A percentile compares a stretch with the other conserved stretches of the same genome.
Conservation (phyloP, 768 basidiomycete species). For the Suillus sp. region DNA sequence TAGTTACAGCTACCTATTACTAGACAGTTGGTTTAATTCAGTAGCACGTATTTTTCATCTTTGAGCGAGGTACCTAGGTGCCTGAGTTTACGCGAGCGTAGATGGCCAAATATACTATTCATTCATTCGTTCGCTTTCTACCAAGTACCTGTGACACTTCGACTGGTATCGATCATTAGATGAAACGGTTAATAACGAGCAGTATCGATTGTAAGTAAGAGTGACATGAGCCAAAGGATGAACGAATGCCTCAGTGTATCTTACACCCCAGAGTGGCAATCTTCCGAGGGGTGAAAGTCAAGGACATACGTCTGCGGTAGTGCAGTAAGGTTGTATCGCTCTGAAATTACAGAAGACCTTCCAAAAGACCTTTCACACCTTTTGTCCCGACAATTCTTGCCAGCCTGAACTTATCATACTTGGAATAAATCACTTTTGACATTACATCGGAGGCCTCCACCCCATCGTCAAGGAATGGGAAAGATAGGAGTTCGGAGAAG, state of each 20-base stretch:
- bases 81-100: not conserved
- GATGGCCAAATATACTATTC: not conserved
- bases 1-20: too few species aligned
- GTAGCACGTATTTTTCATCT: too few species aligned
- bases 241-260: not conserved
- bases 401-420: conserved; percentile 85
- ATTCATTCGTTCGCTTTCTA: not conserved
- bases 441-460: conserved; percentile 89
- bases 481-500: conserved; percentile 87
- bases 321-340: not conserved
- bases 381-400: conserved; percentile 65
- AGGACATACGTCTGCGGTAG: not conserved
- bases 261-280: not conserved
- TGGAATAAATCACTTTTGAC: conserved; percentile 78
- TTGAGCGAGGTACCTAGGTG: not conserved
- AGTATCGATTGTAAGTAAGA: not conserved
- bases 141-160: not conserved
- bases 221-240: not conserved
- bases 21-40: too few species aligned
- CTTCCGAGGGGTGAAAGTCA: not conserved
- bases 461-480: conserved; percentile 87
- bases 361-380: conserved; percentile 22
- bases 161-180: not conserved
- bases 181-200: not conserved
- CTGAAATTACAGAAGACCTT: not conserved